Evolutionary conservation across 345 rosid genomes (phyloP).

Genomic region (Brassica napus): DNA sequence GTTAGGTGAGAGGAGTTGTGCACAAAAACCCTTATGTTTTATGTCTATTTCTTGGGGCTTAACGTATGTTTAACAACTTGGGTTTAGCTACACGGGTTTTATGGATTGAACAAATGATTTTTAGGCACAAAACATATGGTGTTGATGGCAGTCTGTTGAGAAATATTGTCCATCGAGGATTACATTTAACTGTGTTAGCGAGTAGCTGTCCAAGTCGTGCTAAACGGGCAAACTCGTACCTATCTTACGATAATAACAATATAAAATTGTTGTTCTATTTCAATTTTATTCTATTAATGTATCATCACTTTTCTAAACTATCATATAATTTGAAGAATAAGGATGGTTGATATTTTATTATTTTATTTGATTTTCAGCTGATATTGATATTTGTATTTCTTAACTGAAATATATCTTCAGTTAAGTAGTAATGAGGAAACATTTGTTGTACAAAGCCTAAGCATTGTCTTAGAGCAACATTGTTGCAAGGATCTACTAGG

Average conservation of each 20-base stretch:
- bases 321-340: neutral
- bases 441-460: neutral
- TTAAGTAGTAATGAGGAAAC: neutral
- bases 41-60: slow-evolving; percentile 28
- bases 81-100: neutral
- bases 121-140: neutral
- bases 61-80: slow-evolving; percentile 2
- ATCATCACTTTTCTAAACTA: neutral
- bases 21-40: slow-evolving; percentile 14
- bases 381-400: neutral
- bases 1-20: slow-evolving; percentile 58
- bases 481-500: too few relatives aligned
- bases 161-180: neutral
- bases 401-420: neutral
- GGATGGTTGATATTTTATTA: neutral
- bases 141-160: slow-evolving; percentile 8
- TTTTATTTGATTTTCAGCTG: neutral
- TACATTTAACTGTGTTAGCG: neutral
- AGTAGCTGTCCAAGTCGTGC: neutral
- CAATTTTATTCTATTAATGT: neutral
- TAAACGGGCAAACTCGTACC: slow-evolving; percentile 4
- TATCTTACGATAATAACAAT: neutral
- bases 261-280: neutral
- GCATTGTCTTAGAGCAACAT: neutral
- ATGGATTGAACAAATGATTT: neutral